A percentile compares a stretch with the other conserved stretches of the same genome.
These are phyloP conservation scores for Orychophragmus violaceus DNA, from an alignment of 345 rosid species.

Conservation along the genomic window DNA sequence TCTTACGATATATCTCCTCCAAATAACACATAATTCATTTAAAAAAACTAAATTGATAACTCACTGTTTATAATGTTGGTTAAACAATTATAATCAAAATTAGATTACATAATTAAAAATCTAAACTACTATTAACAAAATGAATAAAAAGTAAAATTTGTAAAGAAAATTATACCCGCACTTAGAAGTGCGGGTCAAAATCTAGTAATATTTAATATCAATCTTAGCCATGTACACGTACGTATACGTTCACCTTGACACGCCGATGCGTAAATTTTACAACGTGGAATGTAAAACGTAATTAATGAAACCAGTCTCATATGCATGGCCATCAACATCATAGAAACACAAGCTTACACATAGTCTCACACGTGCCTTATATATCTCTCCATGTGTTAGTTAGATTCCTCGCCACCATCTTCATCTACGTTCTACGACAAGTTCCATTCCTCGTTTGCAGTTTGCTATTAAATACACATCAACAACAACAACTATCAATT, in stretches of 20 bases:
- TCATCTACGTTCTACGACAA: constrained; percentile 14
- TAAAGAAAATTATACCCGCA: too few species aligned
- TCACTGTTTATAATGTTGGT: too few species aligned
- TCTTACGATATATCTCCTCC: too few species aligned
- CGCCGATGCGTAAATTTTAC: not conserved
- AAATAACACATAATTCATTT: too few species aligned
- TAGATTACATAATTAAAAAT: too few species aligned
- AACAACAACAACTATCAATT: not conserved
- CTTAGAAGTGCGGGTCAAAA: too few species aligned
- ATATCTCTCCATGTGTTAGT: constrained; percentile 29
- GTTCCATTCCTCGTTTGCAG: constrained; percentile 12
- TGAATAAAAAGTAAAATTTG: too few species aligned
- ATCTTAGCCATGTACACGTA: not conserved
- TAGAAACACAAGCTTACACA: constrained; percentile 31
- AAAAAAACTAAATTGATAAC: too few species aligned
- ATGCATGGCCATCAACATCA: constrained; percentile 24
- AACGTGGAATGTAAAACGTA: not conserved
- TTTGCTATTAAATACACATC: constrained; percentile 11
- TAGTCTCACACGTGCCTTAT: constrained; percentile 32
- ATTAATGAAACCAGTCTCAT: constrained; percentile 8
- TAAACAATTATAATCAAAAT: too few species aligned
- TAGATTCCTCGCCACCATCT: constrained; percentile 25
- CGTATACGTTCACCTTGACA: not conserved
- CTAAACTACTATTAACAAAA: too few species aligned
- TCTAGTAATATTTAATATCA: too few species aligned